These are phyloP conservation scores for Piper longum DNA, from an alignment of 164 flowering plant genomes.

Conservation along the genomic window DNA sequence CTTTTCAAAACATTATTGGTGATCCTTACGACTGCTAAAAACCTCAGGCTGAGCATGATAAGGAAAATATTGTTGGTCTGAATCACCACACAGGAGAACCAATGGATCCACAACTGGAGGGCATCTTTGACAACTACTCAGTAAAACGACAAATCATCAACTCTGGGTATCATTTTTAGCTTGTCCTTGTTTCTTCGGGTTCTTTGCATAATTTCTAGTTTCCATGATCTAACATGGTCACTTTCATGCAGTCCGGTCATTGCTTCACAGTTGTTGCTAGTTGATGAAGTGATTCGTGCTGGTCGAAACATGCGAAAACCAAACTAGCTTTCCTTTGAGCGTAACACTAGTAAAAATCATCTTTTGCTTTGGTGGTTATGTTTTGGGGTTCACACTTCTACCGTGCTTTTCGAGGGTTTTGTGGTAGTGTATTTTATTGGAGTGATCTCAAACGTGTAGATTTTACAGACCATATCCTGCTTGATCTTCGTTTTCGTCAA, in stretches of 20 bases:
- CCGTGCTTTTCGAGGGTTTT: not conserved
- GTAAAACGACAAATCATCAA: conserved; percentile 93
- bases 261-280: conserved; percentile 83
- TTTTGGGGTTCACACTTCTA: not conserved
- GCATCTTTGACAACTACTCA: conserved; percentile 91
- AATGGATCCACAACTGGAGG: conserved; percentile 92
- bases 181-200: not conserved
- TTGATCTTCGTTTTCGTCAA: not conserved
- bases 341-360: not conserved
- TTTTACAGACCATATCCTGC: not conserved
- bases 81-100: conserved; percentile 86
- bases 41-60: conserved; percentile 82
- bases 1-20: too few species aligned
- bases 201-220: not conserved
- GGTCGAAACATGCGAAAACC: conserved; percentile 98
- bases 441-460: not conserved
- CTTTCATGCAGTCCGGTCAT: conserved; percentile 73
- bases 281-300: conserved; percentile 98
- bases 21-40: not conserved
- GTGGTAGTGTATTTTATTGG: not conserved
- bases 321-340: conserved; percentile 18
- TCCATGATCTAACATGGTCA: too few species aligned
- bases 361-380: not conserved
- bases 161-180: conserved; percentile 51
- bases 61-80: conserved; percentile 80